Conservation (phyloP, 1,139 yeast genomes). For the Kodamaea alishanica region DNA sequence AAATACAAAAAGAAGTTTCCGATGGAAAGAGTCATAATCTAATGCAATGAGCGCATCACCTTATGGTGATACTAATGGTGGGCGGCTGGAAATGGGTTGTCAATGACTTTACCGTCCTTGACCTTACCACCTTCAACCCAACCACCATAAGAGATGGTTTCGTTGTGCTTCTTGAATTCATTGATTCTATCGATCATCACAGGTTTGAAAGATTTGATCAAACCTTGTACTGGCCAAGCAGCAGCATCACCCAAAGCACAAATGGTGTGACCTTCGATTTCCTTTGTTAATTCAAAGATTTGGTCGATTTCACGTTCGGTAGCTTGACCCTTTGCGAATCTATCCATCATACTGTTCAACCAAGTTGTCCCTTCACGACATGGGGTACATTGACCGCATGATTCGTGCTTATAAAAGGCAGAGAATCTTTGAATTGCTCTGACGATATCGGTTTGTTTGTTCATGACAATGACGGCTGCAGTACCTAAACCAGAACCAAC, state of each 20-base stretch:
- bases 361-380: slow-evolving; percentile 94
- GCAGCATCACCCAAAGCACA: slow-evolving; percentile 93
- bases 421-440: slow-evolving; percentile 82
- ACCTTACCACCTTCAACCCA: slow-evolving; percentile 68
- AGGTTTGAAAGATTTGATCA: slow-evolving; percentile 78
- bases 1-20: too few relatives aligned
- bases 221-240: slow-evolving; percentile 90
- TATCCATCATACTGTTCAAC: slow-evolving; percentile 78
- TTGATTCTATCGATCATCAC: slow-evolving; percentile 71
- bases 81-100: slow-evolving; percentile 52
- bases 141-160: slow-evolving; percentile 64
- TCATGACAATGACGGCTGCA: slow-evolving; percentile 88
- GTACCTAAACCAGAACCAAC: slow-evolving; percentile 87
- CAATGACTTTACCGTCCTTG: slow-evolving; percentile 62
- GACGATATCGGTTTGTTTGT: slow-evolving; percentile 77
- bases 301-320: slow-evolving; percentile 74
- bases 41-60: too few relatives aligned
- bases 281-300: slow-evolving; percentile 77
- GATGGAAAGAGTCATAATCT: too few relatives aligned
- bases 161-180: slow-evolving; percentile 41
- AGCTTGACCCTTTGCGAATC: slow-evolving; percentile 76
- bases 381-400: slow-evolving; percentile 93
- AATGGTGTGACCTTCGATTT: slow-evolving; percentile 85
- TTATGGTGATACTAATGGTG: slow-evolving; percentile 25
- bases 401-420: slow-evolving; percentile 82